phyloP scores from a whole-genome alignment of 805 yeast species.

The Candida palmyrensis region DNA sequence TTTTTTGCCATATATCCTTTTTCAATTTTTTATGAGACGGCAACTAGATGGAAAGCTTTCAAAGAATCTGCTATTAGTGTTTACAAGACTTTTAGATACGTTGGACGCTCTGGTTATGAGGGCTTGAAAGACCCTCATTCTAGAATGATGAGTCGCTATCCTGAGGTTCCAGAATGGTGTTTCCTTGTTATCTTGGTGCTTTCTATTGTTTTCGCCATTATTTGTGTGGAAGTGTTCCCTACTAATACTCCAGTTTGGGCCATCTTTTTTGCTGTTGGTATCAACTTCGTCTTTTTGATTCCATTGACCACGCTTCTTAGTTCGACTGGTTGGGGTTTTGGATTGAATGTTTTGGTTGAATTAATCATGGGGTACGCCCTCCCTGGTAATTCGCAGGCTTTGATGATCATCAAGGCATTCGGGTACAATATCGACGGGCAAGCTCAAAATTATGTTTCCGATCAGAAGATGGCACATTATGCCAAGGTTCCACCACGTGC shows the following conservation, averaged over 20 bases:
- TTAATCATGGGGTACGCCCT: slow-evolving; percentile 33
- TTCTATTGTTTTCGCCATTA: slow-evolving; percentile 26
- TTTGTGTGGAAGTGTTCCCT: slow-evolving; percentile 25
- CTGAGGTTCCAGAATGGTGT: slow-evolving; percentile 31
- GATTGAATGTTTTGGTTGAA: slow-evolving; percentile 32
- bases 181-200: slow-evolving; percentile 20
- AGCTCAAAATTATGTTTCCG: slow-evolving; percentile 49
- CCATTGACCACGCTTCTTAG: slow-evolving; percentile 24
- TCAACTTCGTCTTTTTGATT: slow-evolving; percentile 28
- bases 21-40: slow-evolving; percentile 15
- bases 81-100: slow-evolving; percentile 10
- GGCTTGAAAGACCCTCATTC: slow-evolving; percentile 30
- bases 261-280: slow-evolving; percentile 27
- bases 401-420: slow-evolving; percentile 50
- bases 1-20: slow-evolving; percentile 24
- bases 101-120: slow-evolving; percentile 20
- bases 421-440: slow-evolving; percentile 56
- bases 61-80: slow-evolving; percentile 1
- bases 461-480: slow-evolving; percentile 61
- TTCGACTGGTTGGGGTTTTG: slow-evolving; percentile 27
- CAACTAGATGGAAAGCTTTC: slow-evolving; percentile 7
- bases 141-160: slow-evolving; percentile 27
- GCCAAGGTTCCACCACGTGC: slow-evolving; percentile 56
- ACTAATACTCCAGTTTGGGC: slow-evolving; percentile 34
- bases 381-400: slow-evolving; percentile 32